Percentiles rank a stretch among this genome's conserved stretches.
Conservation (phyloP, 495 filamentous ascomycete genomes). For the Aspergillus ostianus region DNA sequence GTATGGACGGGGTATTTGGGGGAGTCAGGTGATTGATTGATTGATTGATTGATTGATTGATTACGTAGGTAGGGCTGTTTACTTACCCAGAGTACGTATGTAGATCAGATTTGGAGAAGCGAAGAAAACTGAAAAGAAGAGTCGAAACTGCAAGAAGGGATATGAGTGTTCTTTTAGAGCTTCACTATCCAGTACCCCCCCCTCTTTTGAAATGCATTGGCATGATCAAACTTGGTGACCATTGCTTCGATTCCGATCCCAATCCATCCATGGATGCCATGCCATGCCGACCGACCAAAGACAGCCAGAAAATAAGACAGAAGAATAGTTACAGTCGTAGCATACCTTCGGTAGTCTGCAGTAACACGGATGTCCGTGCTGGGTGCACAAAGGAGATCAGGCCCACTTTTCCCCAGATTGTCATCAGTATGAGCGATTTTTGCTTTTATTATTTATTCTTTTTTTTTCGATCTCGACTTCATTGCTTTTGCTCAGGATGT, state of each 20-base stretch:
- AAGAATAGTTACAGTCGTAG: no score
- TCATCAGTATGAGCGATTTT: slow-evolving; percentile 12
- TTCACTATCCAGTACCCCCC: not conserved
- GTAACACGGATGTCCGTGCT: slow-evolving; percentile 37
- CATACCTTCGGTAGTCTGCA: slow-evolving; percentile 18
- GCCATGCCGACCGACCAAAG: no score
- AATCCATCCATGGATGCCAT: no score
- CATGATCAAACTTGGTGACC: no score
- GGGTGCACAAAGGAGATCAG: slow-evolving; percentile 34
- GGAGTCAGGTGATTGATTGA: slow-evolving; percentile 12
- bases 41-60: no score
- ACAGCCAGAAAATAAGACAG: no score
- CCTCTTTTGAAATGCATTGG: no score
- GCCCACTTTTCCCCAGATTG: slow-evolving; percentile 49
- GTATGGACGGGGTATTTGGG: slow-evolving; percentile 2
- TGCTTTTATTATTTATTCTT: slow-evolving; percentile 10
- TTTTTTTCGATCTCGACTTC: not conserved
- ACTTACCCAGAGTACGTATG: no score
- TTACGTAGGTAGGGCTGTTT: no score
- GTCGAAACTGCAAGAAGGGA: not conserved
- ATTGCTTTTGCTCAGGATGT: slow-evolving; percentile 13
- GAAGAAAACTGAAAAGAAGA: not conserved
- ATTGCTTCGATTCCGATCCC: no score
- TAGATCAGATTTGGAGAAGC: no score
- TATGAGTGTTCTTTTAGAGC: not conserved